These are phyloP conservation scores for Stachybotrys chlorohalonatus DNA, from an alignment of 2,329 filamentous ascomycete species.

Conservation along the genomic window DNA sequence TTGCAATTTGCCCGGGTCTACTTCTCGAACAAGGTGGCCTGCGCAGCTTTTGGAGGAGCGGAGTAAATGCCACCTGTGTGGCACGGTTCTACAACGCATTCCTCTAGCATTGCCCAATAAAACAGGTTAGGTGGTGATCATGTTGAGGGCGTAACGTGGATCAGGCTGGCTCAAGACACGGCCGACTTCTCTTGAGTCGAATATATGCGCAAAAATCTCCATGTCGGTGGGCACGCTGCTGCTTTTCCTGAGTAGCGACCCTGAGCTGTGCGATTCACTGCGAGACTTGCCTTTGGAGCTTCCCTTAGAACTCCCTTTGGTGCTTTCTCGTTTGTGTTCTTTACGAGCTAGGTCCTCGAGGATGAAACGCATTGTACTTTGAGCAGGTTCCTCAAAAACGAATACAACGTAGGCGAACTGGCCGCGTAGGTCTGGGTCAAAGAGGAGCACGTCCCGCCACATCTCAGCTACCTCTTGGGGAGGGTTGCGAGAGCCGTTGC, in stretches of 20 bases:
- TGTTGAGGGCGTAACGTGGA: slow-evolving; percentile 44
- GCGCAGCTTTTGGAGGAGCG: no score
- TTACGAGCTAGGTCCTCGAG: slow-evolving; percentile 48
- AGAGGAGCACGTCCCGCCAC: slow-evolving; percentile 56
- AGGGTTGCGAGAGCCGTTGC: slow-evolving; percentile 55
- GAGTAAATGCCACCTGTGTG: no score
- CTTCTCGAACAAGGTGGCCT: no score
- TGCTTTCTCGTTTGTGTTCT: slow-evolving; percentile 23
- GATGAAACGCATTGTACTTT: slow-evolving; percentile 45
- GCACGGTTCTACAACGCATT: background rate
- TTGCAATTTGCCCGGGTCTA: no score
- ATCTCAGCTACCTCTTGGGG: slow-evolving; percentile 55
- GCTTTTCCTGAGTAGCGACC: slow-evolving; percentile 14
- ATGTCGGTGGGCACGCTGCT: slow-evolving; percentile 31
- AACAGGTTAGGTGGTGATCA: slow-evolving; percentile 30
- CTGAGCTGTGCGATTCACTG: slow-evolving; percentile 6
- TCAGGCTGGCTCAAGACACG: slow-evolving; percentile 41
- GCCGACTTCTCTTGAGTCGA: slow-evolving; percentile 39
- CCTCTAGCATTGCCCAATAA: background rate
- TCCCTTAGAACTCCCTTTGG: slow-evolving; percentile 22
- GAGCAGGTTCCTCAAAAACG: slow-evolving; percentile 49
- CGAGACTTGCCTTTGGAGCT: slow-evolving; percentile 10
- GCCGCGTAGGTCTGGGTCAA: slow-evolving; percentile 52
- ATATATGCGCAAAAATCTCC: slow-evolving; percentile 44
- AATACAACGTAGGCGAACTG: slow-evolving; percentile 55